Evolutionary conservation across 441 rosid genomes (phyloP).

Genomic region (Pelargonium myrrhifolium): DNA sequence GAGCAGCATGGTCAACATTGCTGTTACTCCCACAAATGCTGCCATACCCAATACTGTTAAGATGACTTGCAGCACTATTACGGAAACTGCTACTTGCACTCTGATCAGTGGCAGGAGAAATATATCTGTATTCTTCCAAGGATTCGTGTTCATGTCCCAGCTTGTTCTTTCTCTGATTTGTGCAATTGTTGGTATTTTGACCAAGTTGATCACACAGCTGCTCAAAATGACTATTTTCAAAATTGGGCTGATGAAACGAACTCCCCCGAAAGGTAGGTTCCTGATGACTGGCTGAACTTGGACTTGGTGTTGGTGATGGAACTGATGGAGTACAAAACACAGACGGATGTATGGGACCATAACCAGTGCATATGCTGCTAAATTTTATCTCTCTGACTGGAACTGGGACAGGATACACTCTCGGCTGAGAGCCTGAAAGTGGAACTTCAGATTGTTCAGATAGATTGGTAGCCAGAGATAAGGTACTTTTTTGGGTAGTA

Average conservation of each 20-base stretch:
- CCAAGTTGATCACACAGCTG: conserved; percentile 31
- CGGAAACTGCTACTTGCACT: conserved; percentile 58
- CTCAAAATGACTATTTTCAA: conserved; percentile 32
- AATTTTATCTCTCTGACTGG: conserved; percentile 31
- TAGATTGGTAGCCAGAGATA: conserved; percentile 27
- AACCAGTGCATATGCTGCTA: conserved; percentile 26
- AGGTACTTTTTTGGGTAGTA: conserved; percentile 32
- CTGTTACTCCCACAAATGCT: conserved; percentile 46
- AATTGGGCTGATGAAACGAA: conserved; percentile 24
- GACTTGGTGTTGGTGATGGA: conserved; percentile 40
- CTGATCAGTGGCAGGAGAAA: conserved; percentile 49
- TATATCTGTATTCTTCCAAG: conserved; percentile 44
- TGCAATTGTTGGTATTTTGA: conserved; percentile 34
- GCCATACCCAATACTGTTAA: conserved; percentile 38
- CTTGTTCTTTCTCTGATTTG: conserved; percentile 25
- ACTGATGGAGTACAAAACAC: conserved; percentile 27
- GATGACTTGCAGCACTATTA: conserved; percentile 36
- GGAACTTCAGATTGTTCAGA: conserved; percentile 36
- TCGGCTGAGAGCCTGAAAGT: conserved; percentile 34
- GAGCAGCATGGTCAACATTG: conserved; percentile 38
- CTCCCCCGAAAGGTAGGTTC: conserved; percentile 37
- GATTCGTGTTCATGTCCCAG: conserved; percentile 29
- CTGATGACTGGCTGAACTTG: conserved; percentile 45
- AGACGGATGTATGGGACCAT: conserved; percentile 35
- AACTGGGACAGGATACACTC: conserved; percentile 32